phyloP scores from a whole-genome alignment of 1,139 yeast species.

The Taphrina betulina region DNA sequence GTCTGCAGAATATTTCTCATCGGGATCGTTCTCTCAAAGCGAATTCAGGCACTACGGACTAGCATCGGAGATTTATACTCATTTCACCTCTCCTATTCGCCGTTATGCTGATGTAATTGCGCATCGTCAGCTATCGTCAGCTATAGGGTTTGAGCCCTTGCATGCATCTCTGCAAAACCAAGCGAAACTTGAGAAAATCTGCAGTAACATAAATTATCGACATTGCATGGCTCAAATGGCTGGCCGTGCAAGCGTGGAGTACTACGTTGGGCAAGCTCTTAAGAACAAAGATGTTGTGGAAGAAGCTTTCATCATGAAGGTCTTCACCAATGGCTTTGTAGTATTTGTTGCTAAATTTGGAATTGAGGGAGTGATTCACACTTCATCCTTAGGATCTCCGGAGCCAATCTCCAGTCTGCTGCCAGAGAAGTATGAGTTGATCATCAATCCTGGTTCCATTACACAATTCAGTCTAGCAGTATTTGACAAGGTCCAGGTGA shows the following conservation, averaged over 20 bases:
- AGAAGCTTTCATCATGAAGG: constrained; percentile 88
- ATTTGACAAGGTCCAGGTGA: constrained; percentile 81
- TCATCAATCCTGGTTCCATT: constrained; percentile 51
- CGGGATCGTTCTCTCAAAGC: constrained; percentile 90
- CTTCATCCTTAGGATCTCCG: constrained; percentile 70
- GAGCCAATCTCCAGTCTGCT: constrained; percentile 64
- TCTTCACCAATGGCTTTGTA: constrained; percentile 91
- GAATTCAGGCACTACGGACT: constrained; percentile 96
- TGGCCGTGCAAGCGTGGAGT: constrained; percentile 95
- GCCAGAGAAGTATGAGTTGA: constrained; percentile 72
- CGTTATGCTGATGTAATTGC: constrained; percentile 97
- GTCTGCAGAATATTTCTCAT: constrained; percentile 96
- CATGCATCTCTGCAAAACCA: constrained; percentile 84
- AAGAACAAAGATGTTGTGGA: constrained; percentile 67
- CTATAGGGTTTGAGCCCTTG: constrained; percentile 86
- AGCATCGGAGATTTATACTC: constrained; percentile 96
- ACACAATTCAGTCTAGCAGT: constrained; percentile 55
- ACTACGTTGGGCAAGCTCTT: constrained; percentile 97
- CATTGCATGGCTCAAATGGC: constrained; percentile 99
- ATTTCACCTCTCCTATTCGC: constrained; percentile 97
- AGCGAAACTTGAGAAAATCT: constrained; percentile 82
- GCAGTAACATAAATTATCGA: constrained; percentile 84
- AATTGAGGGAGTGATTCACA: constrained; percentile 85
- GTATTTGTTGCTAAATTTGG: constrained; percentile 95
- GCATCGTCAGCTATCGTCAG: constrained; percentile 95